These are phyloP conservation scores for Cercospora berteroae DNA, from an alignment of 2,329 filamentous ascomycete species.

Conservation along the genomic window DNA sequence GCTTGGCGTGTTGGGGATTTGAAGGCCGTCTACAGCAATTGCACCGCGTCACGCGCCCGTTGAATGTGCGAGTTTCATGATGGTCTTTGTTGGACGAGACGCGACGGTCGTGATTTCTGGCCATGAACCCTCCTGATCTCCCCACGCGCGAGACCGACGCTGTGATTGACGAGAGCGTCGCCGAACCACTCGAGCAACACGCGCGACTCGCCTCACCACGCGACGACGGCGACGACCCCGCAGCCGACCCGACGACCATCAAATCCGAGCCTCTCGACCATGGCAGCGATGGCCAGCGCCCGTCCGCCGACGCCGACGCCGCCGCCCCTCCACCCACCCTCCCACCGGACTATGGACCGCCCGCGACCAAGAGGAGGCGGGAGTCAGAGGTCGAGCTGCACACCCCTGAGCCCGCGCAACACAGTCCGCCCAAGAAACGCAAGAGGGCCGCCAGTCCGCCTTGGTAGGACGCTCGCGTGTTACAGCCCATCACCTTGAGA, in stretches of 20 bases:
- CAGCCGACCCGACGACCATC: conserved; percentile 9
- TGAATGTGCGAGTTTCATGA: conserved; percentile 14
- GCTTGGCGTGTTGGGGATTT: conserved; percentile 5
- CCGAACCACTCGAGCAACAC: neutral
- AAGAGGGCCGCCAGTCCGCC: conserved; percentile 44
- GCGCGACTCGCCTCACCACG: neutral
- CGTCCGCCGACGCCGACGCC: conserved; percentile 3
- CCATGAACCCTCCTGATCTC: conserved; percentile 21
- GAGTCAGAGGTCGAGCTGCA: conserved; percentile 30
- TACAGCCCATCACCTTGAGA: neutral
- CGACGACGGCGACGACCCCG: conserved; percentile 13
- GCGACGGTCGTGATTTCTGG: conserved; percentile 16
- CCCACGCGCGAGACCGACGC: conserved; percentile 18
- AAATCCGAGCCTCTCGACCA: conserved; percentile 14
- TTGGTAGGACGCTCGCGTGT: conserved; percentile 21
- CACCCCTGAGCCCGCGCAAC: conserved; percentile 15
- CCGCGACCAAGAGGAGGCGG: conserved; percentile 33
- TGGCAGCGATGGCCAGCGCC: neutral
- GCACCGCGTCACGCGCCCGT: neutral
- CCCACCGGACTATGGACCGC: conserved; percentile 23
- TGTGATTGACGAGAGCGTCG: neutral
- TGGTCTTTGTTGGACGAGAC: conserved; percentile 19
- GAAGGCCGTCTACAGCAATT: neutral
- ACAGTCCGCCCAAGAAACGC: conserved; percentile 58
- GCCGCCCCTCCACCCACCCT: conserved; percentile 21